These are phyloP conservation scores for Emergomyces orientalis DNA, from an alignment of 2,329 filamentous ascomycete species.

Conservation along the genomic window DNA sequence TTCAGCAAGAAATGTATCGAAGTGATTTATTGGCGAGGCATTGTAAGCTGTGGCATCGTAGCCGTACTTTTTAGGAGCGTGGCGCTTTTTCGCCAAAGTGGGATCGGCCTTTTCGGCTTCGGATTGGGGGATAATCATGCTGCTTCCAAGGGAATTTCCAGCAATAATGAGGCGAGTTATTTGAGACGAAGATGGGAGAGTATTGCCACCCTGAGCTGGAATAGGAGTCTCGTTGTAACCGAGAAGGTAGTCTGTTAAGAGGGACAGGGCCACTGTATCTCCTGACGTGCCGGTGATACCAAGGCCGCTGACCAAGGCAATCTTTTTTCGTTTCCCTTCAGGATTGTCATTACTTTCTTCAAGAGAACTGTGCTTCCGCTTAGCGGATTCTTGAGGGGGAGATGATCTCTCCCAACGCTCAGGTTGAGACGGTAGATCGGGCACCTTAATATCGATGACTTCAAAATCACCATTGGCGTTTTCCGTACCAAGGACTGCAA, in stretches of 20 bases:
- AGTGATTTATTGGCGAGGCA: slow-evolving; percentile 66
- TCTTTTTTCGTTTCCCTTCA: slow-evolving; percentile 52
- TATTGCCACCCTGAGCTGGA: slow-evolving; percentile 48
- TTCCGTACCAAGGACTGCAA: slow-evolving; percentile 91
- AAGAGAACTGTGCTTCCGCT: slow-evolving; percentile 24
- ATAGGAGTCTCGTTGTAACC: slow-evolving; percentile 56
- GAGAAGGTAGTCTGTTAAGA: slow-evolving; percentile 78
- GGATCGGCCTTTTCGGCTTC: slow-evolving; percentile 28
- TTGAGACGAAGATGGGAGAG: slow-evolving; percentile 35
- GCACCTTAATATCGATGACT: slow-evolving; percentile 78
- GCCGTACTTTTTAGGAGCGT: slow-evolving; percentile 70
- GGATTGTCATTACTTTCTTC: slow-evolving; percentile 25
- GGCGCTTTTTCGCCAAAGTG: slow-evolving; percentile 36
- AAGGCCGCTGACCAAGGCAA: slow-evolving; percentile 84
- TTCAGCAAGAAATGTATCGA: slow-evolving; percentile 73
- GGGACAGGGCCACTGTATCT: slow-evolving; percentile 63
- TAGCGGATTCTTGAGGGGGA: slow-evolving; percentile 24
- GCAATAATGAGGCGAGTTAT: slow-evolving; percentile 86
- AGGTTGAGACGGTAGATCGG: slow-evolving; percentile 75
- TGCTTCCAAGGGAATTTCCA: slow-evolving; percentile 66
- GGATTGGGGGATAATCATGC: slow-evolving; percentile 25
- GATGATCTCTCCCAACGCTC: slow-evolving; percentile 62
- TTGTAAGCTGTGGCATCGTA: slow-evolving; percentile 90
- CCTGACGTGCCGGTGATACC: slow-evolving; percentile 68
- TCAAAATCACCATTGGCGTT: slow-evolving; percentile 88